These are phyloP conservation scores for Tolypocladium amazonense DNA, from an alignment of 2,329 filamentous ascomycete species.

Conservation along the genomic window DNA sequence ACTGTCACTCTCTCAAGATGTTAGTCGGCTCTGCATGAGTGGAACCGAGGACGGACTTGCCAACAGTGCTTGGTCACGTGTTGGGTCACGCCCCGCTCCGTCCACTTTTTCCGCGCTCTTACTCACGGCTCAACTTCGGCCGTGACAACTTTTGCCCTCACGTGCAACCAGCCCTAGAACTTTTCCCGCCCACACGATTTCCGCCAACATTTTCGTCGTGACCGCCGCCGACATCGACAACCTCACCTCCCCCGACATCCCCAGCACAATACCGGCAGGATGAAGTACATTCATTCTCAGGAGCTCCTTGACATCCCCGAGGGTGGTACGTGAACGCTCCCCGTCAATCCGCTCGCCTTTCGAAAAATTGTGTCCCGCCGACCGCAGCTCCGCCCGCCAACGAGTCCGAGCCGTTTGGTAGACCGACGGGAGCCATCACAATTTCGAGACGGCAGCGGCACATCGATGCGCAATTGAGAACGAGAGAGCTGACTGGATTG, in stretches of 20 bases:
- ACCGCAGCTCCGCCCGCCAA: background rate
- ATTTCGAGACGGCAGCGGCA: background rate
- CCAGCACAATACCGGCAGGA: slow-evolving; percentile 57
- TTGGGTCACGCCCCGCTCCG: slow-evolving; percentile 1
- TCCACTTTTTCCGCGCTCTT: background rate
- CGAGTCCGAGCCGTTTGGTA: background rate
- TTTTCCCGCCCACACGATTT: slow-evolving; percentile 34
- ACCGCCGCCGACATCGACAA: slow-evolving; percentile 25
- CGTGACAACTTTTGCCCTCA: slow-evolving; percentile 17
- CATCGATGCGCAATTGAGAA: background rate
- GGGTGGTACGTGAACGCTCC: slow-evolving; percentile 63
- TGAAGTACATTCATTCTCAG: slow-evolving; percentile 99
- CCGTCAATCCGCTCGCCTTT: background rate
- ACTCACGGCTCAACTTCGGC: slow-evolving; percentile 16
- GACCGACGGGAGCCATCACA: background rate
- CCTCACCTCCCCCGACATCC: slow-evolving; percentile 32
- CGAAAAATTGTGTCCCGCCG: slow-evolving; percentile 6
- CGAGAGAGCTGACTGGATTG: slow-evolving; percentile 18
- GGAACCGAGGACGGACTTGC: background rate
- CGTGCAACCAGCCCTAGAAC: slow-evolving; percentile 32
- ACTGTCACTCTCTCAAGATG: background rate
- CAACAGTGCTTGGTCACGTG: slow-evolving; percentile 1
- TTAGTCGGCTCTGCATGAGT: background rate
- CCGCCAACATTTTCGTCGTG: slow-evolving; percentile 27
- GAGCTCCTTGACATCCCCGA: slow-evolving; percentile 93